Evolutionary conservation across 768 basidiomycete genomes (phyloP), one percentile per base, ranked within the genome.

Genomic region (Hebeloma cylindrosporum): DNA sequence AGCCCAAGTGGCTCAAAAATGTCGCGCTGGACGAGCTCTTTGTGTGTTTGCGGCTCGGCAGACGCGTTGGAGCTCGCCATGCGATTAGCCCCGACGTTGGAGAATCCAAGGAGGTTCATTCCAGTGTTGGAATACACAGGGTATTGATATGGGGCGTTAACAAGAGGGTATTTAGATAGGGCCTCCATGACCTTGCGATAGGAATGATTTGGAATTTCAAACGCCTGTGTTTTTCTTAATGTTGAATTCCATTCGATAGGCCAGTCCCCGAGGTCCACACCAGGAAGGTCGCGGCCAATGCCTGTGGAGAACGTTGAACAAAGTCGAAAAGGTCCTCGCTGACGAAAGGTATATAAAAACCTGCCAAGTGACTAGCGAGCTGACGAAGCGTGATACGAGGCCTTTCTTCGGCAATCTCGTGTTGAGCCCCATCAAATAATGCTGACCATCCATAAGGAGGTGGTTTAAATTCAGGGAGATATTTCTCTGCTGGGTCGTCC

Each of bases 101-200:
- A 43, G 26, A 89, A 71, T 33, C 85, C 79, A 33, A 93, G 71
- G 37, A 92, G 70, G 58, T 86, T 82, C 44, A 91, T 86, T 1
- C 89, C 91, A 0, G 82, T 80, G 13, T 81, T 72, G 11, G 88
- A 90, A 62, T 94, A 94, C 9, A 93, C 70, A 2, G 82, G 76
- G 49, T 69, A 76, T 3, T 61, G 60, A 50, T 70, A 74, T 2
- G 75, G 78, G 1, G 69, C 58, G 14, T 70, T 63, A 14, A 71
- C 59, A 20, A 76, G 69, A 1, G 66, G 73, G 45, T 57, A 69
- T 9, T 61, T 49, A 1, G 65, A 58, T 4, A 78, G 55, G 0
- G 68, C 61, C 5, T 68, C 50, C 20, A 75, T 58, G 3, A 78
- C 42, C 3, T 55, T 33, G 21, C 66, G 54, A 30, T 58, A 55